Conservation (phyloP, 2,329 filamentous ascomycete genomes). For the Arthroderma uncinatum region DNA sequence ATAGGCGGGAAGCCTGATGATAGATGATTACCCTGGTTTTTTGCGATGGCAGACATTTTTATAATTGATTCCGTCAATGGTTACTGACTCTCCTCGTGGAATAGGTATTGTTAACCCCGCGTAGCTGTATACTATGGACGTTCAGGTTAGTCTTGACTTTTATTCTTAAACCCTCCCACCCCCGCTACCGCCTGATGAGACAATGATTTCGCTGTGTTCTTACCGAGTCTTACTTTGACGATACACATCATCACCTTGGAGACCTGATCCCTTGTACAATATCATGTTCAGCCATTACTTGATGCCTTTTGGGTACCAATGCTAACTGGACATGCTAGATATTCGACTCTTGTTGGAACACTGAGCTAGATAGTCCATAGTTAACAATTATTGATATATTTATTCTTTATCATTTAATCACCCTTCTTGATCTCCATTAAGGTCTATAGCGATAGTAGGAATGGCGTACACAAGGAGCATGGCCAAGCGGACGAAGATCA, state of each 20-base stretch:
- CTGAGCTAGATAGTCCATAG: too few relatives aligned
- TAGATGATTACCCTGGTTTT: conserved; percentile 25
- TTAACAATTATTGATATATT: too few relatives aligned
- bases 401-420: too few relatives aligned
- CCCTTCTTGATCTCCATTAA: too few relatives aligned
- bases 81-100: background rate
- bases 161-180: conserved; percentile 9
- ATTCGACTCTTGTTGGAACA: background rate
- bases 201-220: conserved; percentile 53
- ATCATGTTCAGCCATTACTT: background rate
- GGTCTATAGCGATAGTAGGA: too few relatives aligned
- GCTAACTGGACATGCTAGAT: background rate
- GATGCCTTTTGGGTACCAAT: background rate
- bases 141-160: conserved; percentile 7
- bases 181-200: conserved; percentile 43
- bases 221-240: conserved; percentile 50
- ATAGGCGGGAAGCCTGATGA: conserved; percentile 28
- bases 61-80: background rate
- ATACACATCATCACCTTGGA: conserved; percentile 54
- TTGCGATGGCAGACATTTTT: background rate
- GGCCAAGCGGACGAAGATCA: too few relatives aligned
- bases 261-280: conserved; percentile 42
- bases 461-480: too few relatives aligned
- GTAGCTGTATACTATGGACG: background rate
- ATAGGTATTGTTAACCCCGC: background rate